Evolutionary conservation across 1,284 basidiomycete species (phyloP), one percentile per base, ranked within the genome.

Genomic region (Pisolithus thermaeus): DNA sequence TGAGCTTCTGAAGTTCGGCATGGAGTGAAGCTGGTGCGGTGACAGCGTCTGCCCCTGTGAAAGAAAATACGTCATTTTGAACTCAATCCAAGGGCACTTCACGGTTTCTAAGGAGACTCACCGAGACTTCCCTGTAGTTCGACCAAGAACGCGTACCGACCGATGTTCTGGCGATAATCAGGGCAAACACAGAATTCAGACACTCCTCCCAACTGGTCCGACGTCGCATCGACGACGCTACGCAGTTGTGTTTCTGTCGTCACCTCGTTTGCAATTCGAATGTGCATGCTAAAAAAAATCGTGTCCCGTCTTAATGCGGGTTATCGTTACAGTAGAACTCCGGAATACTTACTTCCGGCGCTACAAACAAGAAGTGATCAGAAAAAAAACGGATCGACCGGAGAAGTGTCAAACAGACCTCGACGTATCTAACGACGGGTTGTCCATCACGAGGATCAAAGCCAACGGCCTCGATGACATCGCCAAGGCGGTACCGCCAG

Each of bases 231-330:
- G 25, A 63, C 22, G 3, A 59, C 55, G 9, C 52, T 45, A 27
- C 48, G 39, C 28, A 61, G 59, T 43, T 61, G 59, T 3, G 53
- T 50, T 3, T 53, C 59, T 0, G 62, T 56, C 9, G 59, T 55
- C 7, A 47, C 61, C 30, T 64, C 61, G 47, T 54, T 55, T 14
- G 54, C 61, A 14, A 63, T 52, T 48, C 59, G 59, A 7, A 64
- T 56, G 8, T 44, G 37, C 2, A 48, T 43, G 7, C 55, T 57
- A 20, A 1, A 27, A 39, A 16, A 1, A 9, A 6, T 28, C 27
- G 45, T 23, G 32, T 23, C 1, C 5, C 16, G 7, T 5, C 38
- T 36, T 18, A 18, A 25, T 30, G 11, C 7, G 28, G 3, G 25
- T 27, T 27, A 27, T 7, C 4, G 25, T 27, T 32, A 14, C 32